A percentile compares a stretch with the other conserved stretches of the same genome.
Conservation (phyloP, 106 monocot species). For the Dendrobium nobile region DNA sequence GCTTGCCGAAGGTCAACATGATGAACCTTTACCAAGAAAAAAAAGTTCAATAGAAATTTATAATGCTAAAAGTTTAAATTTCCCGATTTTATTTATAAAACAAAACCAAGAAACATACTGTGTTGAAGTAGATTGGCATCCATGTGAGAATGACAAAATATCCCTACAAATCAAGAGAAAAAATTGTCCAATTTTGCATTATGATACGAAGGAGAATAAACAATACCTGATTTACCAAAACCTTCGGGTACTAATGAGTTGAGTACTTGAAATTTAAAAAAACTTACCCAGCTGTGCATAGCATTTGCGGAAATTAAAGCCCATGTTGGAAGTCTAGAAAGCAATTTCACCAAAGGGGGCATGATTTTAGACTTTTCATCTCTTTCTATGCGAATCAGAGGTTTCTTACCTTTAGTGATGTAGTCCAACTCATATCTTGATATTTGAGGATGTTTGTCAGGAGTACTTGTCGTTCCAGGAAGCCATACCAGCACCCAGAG, state of each 20-base stretch:
- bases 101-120: slow-evolving; percentile 34
- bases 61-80: slow-evolving; percentile 1
- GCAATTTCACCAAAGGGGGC: slow-evolving; percentile 68
- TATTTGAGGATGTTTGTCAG: slow-evolving; percentile 64
- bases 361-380: slow-evolving; percentile 27
- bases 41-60: not conserved
- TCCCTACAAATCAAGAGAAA: slow-evolving; percentile 46
- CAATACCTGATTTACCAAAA: not conserved
- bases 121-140: slow-evolving; percentile 98
- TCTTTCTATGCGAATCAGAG: slow-evolving; percentile 8
- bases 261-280: not conserved
- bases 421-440: slow-evolving; percentile 69
- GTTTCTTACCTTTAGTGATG: slow-evolving; percentile 35
- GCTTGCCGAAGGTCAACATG: slow-evolving; percentile 84
- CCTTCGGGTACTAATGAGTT: not conserved
- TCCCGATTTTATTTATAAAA: not conserved
- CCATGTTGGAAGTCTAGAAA: slow-evolving; percentile 94
- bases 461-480: slow-evolving; percentile 61
- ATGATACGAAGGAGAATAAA: not conserved
- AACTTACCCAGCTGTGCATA: slow-evolving; percentile 96
- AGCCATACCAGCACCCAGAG: slow-evolving; percentile 89
- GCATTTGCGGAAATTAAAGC: slow-evolving; percentile 92
- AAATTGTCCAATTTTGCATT: not conserved
- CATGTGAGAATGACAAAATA: slow-evolving; percentile 95
- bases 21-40: slow-evolving; percentile 46